These are phyloP conservation scores for Westerdykella sp. DNA, from an alignment of 2,329 filamentous ascomycete species.

Conservation along the genomic window DNA sequence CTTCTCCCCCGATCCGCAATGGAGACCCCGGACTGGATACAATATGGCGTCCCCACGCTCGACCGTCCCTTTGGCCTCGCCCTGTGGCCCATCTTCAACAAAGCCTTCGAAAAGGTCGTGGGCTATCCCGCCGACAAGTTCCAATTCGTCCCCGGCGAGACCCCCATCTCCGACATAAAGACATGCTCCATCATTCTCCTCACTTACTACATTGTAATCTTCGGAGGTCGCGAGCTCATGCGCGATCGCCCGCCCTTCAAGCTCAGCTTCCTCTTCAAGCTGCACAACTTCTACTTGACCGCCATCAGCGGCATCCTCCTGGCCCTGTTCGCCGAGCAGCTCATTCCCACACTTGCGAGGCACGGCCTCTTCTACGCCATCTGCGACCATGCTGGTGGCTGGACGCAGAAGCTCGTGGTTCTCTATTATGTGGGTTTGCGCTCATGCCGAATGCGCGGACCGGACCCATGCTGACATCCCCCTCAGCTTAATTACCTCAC, in stretches of 20 bases:
- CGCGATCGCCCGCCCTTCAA: slow-evolving; percentile 77
- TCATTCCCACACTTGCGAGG: slow-evolving; percentile 74
- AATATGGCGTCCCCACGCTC: slow-evolving; percentile 63
- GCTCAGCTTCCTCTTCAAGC: slow-evolving; percentile 82
- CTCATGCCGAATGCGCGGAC: background rate
- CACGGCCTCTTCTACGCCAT: slow-evolving; percentile 85
- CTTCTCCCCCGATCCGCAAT: slow-evolving; percentile 33
- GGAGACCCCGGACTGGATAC: slow-evolving; percentile 49
- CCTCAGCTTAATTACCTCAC: slow-evolving; percentile 89
- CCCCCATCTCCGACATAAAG: slow-evolving; percentile 84
- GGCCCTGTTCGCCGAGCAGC: slow-evolving; percentile 82
- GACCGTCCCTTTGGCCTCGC: slow-evolving; percentile 87
- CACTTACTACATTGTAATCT: slow-evolving; percentile 88
- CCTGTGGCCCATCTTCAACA: slow-evolving; percentile 92
- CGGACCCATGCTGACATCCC: slow-evolving; percentile 32
- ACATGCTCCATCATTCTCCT: slow-evolving; percentile 74
- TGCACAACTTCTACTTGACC: slow-evolving; percentile 95
- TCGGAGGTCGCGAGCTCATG: slow-evolving; percentile 90
- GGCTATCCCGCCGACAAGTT: slow-evolving; percentile 86
- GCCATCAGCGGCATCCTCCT: slow-evolving; percentile 74
- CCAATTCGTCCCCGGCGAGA: slow-evolving; percentile 71
- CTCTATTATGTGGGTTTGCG: slow-evolving; percentile 80
- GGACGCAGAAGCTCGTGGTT: slow-evolving; percentile 87
- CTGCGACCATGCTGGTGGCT: slow-evolving; percentile 74
- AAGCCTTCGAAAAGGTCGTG: slow-evolving; percentile 66